Conservation (phyloP, 73 alveolate genomes). For the Paramecium caudatum region DNA sequence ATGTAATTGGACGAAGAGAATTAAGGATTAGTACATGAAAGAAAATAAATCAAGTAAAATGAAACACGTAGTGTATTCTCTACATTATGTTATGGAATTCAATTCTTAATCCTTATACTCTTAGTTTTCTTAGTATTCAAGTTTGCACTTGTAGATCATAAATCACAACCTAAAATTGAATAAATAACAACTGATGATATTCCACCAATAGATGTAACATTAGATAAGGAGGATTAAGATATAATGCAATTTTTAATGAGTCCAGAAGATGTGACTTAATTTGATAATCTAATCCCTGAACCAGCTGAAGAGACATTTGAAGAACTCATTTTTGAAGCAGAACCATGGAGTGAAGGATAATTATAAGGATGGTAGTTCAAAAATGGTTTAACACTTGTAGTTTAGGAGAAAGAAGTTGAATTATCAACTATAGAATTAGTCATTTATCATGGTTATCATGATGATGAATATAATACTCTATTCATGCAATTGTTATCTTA, state of each 20-base stretch:
- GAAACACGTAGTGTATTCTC: constrained; percentile 12
- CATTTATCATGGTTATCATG: constrained; percentile 47
- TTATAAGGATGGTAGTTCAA: constrained; percentile 50
- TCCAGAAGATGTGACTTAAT: constrained; percentile 33
- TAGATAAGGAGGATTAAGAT: constrained; percentile 19
- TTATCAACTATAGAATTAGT: not conserved
- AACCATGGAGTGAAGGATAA: constrained; percentile 50
- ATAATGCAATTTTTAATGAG: constrained; percentile 20
- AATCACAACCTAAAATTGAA: not conserved
- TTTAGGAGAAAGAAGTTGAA: not conserved
- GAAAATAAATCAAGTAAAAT: not conserved
- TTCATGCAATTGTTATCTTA: not conserved
- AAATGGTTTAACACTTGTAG: constrained; percentile 29
- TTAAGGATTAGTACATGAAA: constrained; percentile 22
- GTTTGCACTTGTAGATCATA: constrained; percentile 2
- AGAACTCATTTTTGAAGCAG: constrained; percentile 47
- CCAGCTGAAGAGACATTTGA: constrained; percentile 49
- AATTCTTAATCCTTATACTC: not conserved
- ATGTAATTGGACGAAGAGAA: constrained; percentile 40
- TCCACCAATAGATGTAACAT: not conserved
- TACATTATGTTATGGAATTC: not conserved
- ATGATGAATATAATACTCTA: constrained; percentile 38
- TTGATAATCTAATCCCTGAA: constrained; percentile 14
- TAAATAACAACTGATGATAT: not conserved
- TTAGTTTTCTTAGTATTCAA: not conserved